Conservation (phyloP, 495 filamentous ascomycete species). For the Parachaetomium inaequale region DNA sequence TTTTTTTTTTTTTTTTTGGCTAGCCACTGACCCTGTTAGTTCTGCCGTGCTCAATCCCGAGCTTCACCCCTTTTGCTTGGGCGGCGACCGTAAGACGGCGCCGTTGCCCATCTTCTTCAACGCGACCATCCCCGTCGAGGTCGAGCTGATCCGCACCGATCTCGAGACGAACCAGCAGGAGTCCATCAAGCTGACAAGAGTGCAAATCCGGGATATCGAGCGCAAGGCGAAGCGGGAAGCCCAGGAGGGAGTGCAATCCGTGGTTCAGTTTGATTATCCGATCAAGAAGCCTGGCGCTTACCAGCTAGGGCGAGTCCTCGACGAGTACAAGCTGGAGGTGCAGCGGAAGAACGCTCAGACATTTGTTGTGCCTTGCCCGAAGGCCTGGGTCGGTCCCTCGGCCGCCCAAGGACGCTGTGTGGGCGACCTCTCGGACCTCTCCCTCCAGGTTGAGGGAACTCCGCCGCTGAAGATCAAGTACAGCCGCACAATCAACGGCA, state of each 20-base stretch:
- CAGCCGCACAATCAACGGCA: constrained; percentile 72
- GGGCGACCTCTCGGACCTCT: constrained; percentile 80
- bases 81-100: constrained; percentile 53
- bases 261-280: constrained; percentile 53
- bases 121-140: constrained; percentile 78
- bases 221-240: constrained; percentile 48
- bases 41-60: constrained; percentile 86
- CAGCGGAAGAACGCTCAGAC: constrained; percentile 68
- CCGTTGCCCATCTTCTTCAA: constrained; percentile 87
- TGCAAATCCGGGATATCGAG: constrained; percentile 59
- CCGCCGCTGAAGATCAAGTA: constrained; percentile 92
- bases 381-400: constrained; percentile 63
- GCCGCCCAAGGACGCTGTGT: constrained; percentile 64
- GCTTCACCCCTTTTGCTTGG: constrained; percentile 70
- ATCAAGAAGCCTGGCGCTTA: constrained; percentile 85
- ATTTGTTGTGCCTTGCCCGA: constrained; percentile 79
- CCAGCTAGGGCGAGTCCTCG: constrained; percentile 74
- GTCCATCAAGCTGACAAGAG: constrained; percentile 61
- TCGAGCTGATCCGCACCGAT: constrained; percentile 82
- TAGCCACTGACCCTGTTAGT: constrained; percentile 41
- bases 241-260: constrained; percentile 49
- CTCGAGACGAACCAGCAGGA: constrained; percentile 75
- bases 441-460: constrained; percentile 78
- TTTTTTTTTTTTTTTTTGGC: neutral
- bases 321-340: constrained; percentile 91